These are phyloP conservation scores for Colletotrichum lupini DNA, from an alignment of 2,329 filamentous ascomycete genomes.

Conservation along the genomic window DNA sequence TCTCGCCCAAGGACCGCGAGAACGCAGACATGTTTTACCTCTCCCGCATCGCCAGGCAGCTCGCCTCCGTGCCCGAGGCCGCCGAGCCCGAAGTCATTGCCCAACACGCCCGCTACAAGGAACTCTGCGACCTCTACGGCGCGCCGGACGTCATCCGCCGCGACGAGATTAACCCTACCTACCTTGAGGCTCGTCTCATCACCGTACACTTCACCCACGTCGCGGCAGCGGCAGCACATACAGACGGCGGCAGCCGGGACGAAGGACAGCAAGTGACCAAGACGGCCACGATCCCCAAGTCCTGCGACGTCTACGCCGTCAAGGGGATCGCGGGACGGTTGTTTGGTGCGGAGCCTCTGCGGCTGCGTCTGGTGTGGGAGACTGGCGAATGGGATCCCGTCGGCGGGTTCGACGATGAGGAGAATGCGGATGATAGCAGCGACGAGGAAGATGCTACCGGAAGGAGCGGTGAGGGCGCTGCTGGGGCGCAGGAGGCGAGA, in stretches of 20 bases:
- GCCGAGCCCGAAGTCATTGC: constrained; percentile 66
- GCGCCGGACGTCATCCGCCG: constrained; percentile 72
- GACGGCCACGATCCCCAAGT: constrained; percentile 72
- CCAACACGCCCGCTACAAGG: constrained; percentile 77
- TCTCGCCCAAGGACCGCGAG: constrained; percentile 78
- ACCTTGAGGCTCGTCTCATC: constrained; percentile 82
- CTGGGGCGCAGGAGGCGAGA: constrained; percentile 39
- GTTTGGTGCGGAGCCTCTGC: constrained; percentile 74
- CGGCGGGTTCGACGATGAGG: constrained; percentile 67
- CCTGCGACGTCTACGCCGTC: constrained; percentile 83
- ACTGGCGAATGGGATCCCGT: constrained; percentile 92
- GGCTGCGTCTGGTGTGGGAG: constrained; percentile 81
- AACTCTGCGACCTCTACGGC: constrained; percentile 82
- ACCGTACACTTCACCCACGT: constrained; percentile 65
- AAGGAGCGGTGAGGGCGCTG: constrained; percentile 37
- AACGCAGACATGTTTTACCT: constrained; percentile 97
- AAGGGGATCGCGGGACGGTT: constrained; percentile 80
- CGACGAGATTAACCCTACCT: constrained; percentile 76
- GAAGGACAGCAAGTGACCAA: constrained; percentile 39
- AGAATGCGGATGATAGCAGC: constrained; percentile 61
- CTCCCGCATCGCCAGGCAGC: constrained; percentile 81
- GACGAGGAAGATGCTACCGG: constrained; percentile 58
- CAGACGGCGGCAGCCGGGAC: neutral
- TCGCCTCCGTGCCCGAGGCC: constrained; percentile 68
- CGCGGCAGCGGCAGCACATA: constrained; percentile 20